phyloP scores from a whole-genome alignment of 1,284 basidiomycete species.

The Cryptococcus sp. region DNA sequence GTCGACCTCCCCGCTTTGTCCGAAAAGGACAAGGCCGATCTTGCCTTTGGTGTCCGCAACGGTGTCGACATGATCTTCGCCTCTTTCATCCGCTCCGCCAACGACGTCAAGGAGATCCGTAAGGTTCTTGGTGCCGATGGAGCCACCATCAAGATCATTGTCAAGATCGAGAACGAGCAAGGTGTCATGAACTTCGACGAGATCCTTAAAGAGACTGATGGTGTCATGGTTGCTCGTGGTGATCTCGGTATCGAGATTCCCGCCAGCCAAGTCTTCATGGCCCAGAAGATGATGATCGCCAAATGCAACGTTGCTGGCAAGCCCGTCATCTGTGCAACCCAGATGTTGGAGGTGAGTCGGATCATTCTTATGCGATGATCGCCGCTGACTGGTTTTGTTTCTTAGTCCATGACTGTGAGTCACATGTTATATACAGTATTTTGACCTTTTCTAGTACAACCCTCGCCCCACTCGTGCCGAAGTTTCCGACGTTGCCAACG shows the following conservation, averaged over 20 bases:
- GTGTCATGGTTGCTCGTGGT: constrained; percentile 98
- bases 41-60: constrained; percentile 95
- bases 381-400: constrained; percentile 13
- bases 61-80: constrained; percentile 99
- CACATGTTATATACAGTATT: not conserved
- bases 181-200: constrained; percentile 97
- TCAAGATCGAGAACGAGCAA: constrained; percentile 98
- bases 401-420: constrained; percentile 87
- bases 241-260: constrained; percentile 98
- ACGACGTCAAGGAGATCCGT: constrained; percentile 90
- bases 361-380: constrained; percentile 4
- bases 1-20: constrained; percentile 98
- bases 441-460: constrained; percentile 68
- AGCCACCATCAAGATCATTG: constrained; percentile 93
- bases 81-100: constrained; percentile 90
- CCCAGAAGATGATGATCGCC: constrained; percentile 99
- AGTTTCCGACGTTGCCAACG: constrained; percentile 96
- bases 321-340: constrained; percentile 97
- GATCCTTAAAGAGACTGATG: constrained; percentile 87
- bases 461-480: constrained; percentile 95
- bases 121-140: constrained; percentile 87
- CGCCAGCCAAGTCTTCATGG: constrained; percentile 94
- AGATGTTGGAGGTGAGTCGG: constrained; percentile 89
- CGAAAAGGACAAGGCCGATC: constrained; percentile 95
- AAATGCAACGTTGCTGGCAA: constrained; percentile 97